Conservation (phyloP, 495 filamentous ascomycete species). For the Annulohypoxylon stygium region DNA sequence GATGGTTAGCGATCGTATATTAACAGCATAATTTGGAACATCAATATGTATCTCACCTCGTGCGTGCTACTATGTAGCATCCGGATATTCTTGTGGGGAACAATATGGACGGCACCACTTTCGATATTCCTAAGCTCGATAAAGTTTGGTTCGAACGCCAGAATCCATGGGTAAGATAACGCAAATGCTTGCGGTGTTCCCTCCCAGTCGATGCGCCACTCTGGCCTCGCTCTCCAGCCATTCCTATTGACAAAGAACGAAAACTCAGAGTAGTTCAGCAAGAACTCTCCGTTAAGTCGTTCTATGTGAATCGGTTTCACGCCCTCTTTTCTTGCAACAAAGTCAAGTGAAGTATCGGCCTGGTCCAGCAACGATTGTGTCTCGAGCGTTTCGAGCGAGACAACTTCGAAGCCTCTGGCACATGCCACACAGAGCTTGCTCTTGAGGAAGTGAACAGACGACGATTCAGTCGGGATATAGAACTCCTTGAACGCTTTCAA, state of each 20-base stretch:
- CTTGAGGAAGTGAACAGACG: slow-evolving; percentile 95
- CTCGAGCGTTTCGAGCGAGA: slow-evolving; percentile 95
- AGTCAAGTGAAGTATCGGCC: slow-evolving; percentile 97
- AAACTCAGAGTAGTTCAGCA: slow-evolving; percentile 98
- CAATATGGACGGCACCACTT: slow-evolving; percentile 91
- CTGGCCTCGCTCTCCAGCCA: slow-evolving; percentile 93
- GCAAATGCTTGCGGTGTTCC: slow-evolving; percentile 92
- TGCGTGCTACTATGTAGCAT: slow-evolving; percentile 97
- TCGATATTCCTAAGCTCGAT: slow-evolving; percentile 97
- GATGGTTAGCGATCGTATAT: slow-evolving; percentile 16
- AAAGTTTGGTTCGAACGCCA: slow-evolving; percentile 99
- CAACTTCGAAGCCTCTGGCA: slow-evolving; percentile 95
- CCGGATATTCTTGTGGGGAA: slow-evolving; percentile 93
- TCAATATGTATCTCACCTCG: slow-evolving; percentile 75
- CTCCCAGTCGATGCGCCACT: slow-evolving; percentile 99
- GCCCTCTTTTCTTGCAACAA: slow-evolving; percentile 91
- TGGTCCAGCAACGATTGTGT: slow-evolving; percentile 97
- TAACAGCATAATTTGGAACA: slow-evolving; percentile 36
- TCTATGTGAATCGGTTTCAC: slow-evolving; percentile 98
- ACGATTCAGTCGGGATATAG: slow-evolving; percentile 96
- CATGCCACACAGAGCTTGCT: slow-evolving; percentile 97
- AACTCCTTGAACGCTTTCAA: slow-evolving; percentile 99
- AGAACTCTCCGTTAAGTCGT: slow-evolving; percentile 93
- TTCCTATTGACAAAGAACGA: slow-evolving; percentile 99
- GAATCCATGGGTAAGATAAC: slow-evolving; percentile 92